Base-by-base conservation (phyloP, 2,329 filamentous ascomycete genomes). In the Trichoderma simmonsii region DNA sequence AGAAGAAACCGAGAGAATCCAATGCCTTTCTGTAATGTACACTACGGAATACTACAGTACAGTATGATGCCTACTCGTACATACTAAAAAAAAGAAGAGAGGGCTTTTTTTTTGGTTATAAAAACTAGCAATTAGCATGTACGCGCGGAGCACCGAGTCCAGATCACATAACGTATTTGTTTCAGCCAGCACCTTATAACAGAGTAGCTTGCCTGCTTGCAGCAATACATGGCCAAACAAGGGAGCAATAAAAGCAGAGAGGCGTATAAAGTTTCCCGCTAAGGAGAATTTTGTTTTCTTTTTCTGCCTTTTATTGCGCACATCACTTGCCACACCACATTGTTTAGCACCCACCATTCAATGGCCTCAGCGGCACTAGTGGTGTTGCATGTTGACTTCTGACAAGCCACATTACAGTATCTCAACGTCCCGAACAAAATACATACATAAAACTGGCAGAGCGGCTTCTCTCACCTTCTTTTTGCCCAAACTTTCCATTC, bases 1-100 rank as follows among this genome's bases (percentile, higher is more conserved):
- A 73, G 72, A 73, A 72, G 74, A 77, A 39, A 72, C 71, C 71
- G 74, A 48, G 18, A 48, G 43, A 21, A 48, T 43, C 34, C 73
- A 72, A 76, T 73, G 75, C 43, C 18, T 48, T 48, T 5, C 43
- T 21, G 34, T 48, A n/a, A 3, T 48, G 43, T 11, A 48, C 18
- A 36, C 5, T 51, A 51, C 26, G 26, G 26, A 28, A 3, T 4
- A 28, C 11, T 51, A 24, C 43, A 21, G 4, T 51, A 4, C 43
- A 51, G n/a, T 51, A 51, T 24, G 18, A n/a, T 39, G 36, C 36
- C 36, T 48, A 48, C 43, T 6, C 6, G 51, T 26, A 56, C 8
- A 18, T 57, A 15, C 26, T 57, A 57, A 26, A 57, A 57, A 24
- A 57, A 57, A 56, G 12, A 57, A 57, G 18, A 57, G n/a, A 51